phyloP scores from a whole-genome alignment of 306 rosid genomes.

The Trifolium subterraneum region DNA sequence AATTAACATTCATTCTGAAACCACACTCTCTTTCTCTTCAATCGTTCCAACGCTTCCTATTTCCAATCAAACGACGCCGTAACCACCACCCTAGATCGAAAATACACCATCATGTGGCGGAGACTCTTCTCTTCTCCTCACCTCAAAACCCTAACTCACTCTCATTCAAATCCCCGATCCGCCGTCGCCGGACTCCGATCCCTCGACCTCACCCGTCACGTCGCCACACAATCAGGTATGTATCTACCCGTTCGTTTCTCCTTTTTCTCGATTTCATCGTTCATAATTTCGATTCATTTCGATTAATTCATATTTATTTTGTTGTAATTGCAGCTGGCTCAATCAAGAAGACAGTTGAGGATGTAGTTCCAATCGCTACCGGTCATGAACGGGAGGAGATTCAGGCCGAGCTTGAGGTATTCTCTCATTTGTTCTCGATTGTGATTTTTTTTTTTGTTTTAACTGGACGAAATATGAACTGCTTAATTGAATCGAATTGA shows the following conservation, averaged over 20 bases:
- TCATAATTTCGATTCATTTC: not conserved
- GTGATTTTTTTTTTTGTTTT: not conserved
- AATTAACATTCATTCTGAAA: not conserved
- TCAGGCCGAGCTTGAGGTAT: slow-evolving; percentile 77
- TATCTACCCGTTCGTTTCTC: not conserved
- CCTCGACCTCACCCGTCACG: slow-evolving; percentile 22
- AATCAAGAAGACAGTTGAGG: slow-evolving; percentile 75
- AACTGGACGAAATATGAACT: not conserved
- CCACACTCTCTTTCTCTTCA: not conserved
- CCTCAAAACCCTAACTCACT: slow-evolving; percentile 64
- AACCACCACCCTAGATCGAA: slow-evolving; percentile 2
- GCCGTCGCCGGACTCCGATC: slow-evolving; percentile 19
- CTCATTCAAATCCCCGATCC: slow-evolving; percentile 55
- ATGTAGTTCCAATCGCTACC: slow-evolving; percentile 88
- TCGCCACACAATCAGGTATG: slow-evolving; percentile 46
- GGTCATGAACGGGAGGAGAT: slow-evolving; percentile 98
- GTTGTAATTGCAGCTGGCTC: slow-evolving; percentile 40
- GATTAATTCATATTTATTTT: not conserved
- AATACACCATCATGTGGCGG: slow-evolving; percentile 72
- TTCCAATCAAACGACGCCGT: slow-evolving; percentile 38
- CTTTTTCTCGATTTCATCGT: not conserved
- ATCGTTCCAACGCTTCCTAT: not conserved
- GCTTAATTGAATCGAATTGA: slow-evolving; percentile 4
- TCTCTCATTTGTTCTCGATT: not conserved
- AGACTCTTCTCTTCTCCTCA: slow-evolving; percentile 70